Evolutionary conservation across 176 grass and related monocot genomes (phyloP), one percentile per base, ranked within the genome.

Genomic region (Chrysopogon serrulatus): DNA sequence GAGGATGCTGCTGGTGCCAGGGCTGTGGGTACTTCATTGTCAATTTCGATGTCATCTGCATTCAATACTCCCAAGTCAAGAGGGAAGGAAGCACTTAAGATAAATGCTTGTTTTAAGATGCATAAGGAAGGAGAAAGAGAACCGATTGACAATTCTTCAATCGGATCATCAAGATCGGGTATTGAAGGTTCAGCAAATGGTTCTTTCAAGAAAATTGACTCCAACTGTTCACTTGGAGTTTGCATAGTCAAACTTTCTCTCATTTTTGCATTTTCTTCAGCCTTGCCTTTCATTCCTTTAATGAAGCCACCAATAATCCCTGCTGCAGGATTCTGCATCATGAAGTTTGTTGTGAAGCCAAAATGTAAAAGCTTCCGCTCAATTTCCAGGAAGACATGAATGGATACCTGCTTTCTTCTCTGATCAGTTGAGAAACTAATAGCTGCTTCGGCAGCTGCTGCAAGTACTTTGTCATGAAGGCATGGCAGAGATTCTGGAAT

Each of bases 11-110:
- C 72, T 72, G 65, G 74, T 65, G 56, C 43, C n/a, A 45, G 60
- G 13, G 73, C 49, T 48, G 77, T 12, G 54, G 91, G 65, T 33
- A 85, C 73, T 14, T 86, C 73, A 88, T 98, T 91, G 78, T 98
- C 96, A 85, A 98, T 98, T 47, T 86, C 85, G 30, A 98, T 93
- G 87, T 98, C 96, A 87, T 98, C 96, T 98, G 85, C 88, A 86
- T 73, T 83, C 44, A 83, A 69, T 83, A 61, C 5, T 37, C 72
- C 57, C 33, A 77, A 51, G 77, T 83, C 84, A 78, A 74, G 26
- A 90, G 21, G 67, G 15, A 82, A 90, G 26, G 67, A 8, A 82
- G 28, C 37, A 60, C 39, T 89, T 39, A 15, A 73, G 64, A 34
- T 13, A 73, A 81, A 76, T 43, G 33, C 68, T 84, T 86, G 41